Evolutionary conservation across 2,329 filamentous ascomycete species (phyloP), one percentile per base, ranked within the genome.

Genomic region (Apiospora rasikravindrae): DNA sequence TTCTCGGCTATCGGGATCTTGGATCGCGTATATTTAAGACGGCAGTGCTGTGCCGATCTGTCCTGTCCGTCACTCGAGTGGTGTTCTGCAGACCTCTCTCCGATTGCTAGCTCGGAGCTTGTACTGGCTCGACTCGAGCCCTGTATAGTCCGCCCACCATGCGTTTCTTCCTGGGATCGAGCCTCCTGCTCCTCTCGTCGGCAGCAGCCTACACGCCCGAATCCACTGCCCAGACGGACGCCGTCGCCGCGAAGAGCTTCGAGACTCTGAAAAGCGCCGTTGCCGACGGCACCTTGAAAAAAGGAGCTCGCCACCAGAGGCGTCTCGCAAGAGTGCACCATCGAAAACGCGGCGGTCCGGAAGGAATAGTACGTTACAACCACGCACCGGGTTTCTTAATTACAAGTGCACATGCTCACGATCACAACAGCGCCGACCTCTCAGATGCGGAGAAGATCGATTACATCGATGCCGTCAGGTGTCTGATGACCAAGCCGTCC

Each of bases 401-500:
- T 64, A 2, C 7, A 13, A 8, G 14, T 11, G 4, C 57, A 53
- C 11, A 13, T 64, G 57, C 57, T 64, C 4, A 64, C 57, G 14
- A 37, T 22, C 33, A n/a, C 40, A 45, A 10, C 40, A 68, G 66
- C 66, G 69, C 73, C 16, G 53, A 69, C 4, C 53, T 74, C 37
- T 70, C 72, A 22, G 66, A 73, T 45, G 67, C 66, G 37, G 73
- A 74, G 45, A 74, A 74, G 72, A 66, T 64, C 4, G 70, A 73
- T 33, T 74, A 74, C 45, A 70, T 70, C 14, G 19, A 57, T 13
- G 68, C 68, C 47, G 68, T 69, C 47, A 42, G 68, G 19, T 69
- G 68, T 24, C 47, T 69, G 68, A 69, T 69, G 68, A 69, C 45
- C 68, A 57, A 51, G 47, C 68, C 68, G 2, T 69, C 68, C 29